A percentile compares a stretch with the other conserved stretches of the same genome.
Evolutionary conservation across 176 grass and related monocot genomes (phyloP).

Genomic region (Bothriochloa decipiens): DNA sequence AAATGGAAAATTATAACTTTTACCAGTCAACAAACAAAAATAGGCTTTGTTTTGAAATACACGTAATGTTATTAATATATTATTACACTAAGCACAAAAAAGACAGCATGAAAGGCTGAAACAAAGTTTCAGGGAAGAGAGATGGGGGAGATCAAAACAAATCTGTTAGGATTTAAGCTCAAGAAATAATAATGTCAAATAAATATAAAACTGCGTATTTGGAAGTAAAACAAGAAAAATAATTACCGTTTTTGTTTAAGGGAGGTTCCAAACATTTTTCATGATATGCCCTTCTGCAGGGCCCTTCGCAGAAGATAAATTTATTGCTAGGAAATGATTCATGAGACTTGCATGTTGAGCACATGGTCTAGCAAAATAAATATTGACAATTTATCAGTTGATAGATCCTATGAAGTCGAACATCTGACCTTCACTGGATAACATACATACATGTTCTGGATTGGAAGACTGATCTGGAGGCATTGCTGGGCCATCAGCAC

Average conservation of each 20-base stretch:
- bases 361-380: constrained; percentile 57
- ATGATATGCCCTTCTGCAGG: constrained; percentile 79
- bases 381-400: constrained; percentile 42
- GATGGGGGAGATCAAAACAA: neutral
- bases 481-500: constrained; percentile 47
- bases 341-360: constrained; percentile 71
- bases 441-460: constrained; percentile 63
- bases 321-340: constrained; percentile 65
- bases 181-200: constrained; percentile 3
- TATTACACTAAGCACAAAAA: neutral
- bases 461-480: constrained; percentile 50
- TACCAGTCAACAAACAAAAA: neutral
- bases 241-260: constrained; percentile 59
- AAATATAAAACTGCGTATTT: constrained; percentile 16
- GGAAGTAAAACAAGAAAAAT: constrained; percentile 46
- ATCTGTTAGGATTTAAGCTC: neutral
- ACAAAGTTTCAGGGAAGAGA: neutral
- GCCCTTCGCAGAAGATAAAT: constrained; percentile 64
- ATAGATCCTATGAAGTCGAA: constrained; percentile 27
- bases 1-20: neutral
- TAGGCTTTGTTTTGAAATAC: neutral
- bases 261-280: constrained; percentile 72
- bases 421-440: constrained; percentile 32
- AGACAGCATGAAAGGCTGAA: neutral
- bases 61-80: neutral